Evolutionary conservation across 768 basidiomycete species (phyloP).

Genomic region (Pleurotus salmoneostramineus): DNA sequence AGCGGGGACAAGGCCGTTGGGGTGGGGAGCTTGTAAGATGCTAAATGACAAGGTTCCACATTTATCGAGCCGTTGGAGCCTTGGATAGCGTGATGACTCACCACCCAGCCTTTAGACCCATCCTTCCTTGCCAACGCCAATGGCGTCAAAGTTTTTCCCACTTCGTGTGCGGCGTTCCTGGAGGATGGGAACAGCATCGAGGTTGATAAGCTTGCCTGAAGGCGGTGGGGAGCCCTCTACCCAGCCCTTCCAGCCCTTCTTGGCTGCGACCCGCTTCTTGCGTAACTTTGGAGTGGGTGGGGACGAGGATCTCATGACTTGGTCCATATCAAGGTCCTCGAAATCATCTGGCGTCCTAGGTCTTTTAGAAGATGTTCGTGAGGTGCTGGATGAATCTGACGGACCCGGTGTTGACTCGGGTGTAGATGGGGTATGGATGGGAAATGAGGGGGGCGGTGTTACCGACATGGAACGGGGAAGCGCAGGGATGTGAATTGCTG

Average conservation of each 20-base stretch:
- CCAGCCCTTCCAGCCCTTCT: conserved; percentile 91
- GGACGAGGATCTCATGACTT: conserved; percentile 18
- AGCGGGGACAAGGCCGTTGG: conserved; percentile 20
- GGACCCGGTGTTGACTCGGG: conserved; percentile 75
- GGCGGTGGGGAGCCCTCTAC: conserved; percentile 82
- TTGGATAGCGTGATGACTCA: conserved; percentile 30
- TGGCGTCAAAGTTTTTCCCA: conserved; percentile 82
- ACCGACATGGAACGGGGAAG: conserved; percentile 70
- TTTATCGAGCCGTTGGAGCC: conserved; percentile 47
- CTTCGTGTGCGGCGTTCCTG: conserved; percentile 78
- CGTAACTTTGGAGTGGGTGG: conserved; percentile 26
- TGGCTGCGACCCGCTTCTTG: conserved; percentile 61
- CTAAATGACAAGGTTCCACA: conserved; percentile 30
- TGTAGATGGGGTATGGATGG: conserved; percentile 42
- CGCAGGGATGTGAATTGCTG: conserved; percentile 68
- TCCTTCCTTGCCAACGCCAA: conserved; percentile 70
- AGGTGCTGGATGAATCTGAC: conserved; percentile 68
- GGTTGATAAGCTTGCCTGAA: conserved; percentile 77
- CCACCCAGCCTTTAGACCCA: conserved; percentile 55
- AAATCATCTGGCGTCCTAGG: conserved; percentile 72
- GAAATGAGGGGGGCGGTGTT: conserved; percentile 61
- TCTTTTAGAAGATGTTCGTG: conserved; percentile 76
- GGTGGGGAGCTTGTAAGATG: conserved; percentile 12
- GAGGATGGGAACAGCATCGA: conserved; percentile 67
- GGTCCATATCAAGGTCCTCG: conserved; percentile 27